Evolutionary conservation across 495 filamentous ascomycete genomes (phyloP).

Genomic region (Neurospora intermedia): DNA sequence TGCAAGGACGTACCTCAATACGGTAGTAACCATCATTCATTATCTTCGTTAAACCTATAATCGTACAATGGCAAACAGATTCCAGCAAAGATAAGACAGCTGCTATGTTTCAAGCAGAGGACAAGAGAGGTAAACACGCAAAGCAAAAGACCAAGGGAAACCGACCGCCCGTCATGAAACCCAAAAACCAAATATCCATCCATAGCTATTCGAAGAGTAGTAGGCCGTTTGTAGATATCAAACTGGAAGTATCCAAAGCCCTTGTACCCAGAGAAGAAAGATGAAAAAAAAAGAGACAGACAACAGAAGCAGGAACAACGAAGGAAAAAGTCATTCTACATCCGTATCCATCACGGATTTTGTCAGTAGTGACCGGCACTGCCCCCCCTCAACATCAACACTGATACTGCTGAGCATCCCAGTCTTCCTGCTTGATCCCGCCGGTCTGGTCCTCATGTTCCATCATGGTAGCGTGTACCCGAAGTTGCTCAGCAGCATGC

Average conservation of each 20-base stretch:
- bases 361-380: background rate
- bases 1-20: background rate
- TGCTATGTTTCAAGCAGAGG: background rate
- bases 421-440: slow-evolving; percentile 28
- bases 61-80: background rate
- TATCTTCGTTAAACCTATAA: background rate
- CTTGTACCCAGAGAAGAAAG: background rate
- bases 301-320: background rate
- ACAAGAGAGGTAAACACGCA: background rate
- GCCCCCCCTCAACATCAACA: background rate
- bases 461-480: slow-evolving; percentile 13
- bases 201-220: background rate
- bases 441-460: slow-evolving; percentile 16
- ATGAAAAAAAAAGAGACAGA: background rate
- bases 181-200: background rate
- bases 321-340: background rate
- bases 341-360: background rate
- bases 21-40: background rate
- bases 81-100: background rate
- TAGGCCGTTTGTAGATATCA: background rate
- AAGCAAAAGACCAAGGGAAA: background rate
- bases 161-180: background rate
- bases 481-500: slow-evolving; percentile 14
- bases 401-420: slow-evolving; percentile 13
- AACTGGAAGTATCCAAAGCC: background rate